Percentiles rank a stretch among this genome's conserved stretches.
Conservation (phyloP, 768 basidiomycete genomes). For the Rhizopogon rudus region DNA sequence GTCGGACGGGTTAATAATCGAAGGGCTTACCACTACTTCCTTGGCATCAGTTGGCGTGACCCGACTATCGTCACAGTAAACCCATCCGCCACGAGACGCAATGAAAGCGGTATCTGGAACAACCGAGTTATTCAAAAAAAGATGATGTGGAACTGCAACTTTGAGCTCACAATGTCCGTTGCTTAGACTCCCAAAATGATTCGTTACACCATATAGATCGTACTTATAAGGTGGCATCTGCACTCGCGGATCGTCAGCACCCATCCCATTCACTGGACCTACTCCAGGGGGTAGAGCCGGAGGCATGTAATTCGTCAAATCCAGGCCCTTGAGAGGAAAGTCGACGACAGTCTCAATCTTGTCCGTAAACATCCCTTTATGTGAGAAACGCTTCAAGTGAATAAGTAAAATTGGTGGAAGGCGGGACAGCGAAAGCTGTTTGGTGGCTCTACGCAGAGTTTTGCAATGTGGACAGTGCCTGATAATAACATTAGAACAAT, state of each 20-base stretch:
- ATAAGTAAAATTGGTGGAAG: conserved; percentile 91
- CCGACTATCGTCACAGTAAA: conserved; percentile 92
- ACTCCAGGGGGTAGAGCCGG: conserved; percentile 65
- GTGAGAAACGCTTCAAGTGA: conserved; percentile 89
- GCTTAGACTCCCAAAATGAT: conserved; percentile 91
- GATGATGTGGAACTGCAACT: not conserved
- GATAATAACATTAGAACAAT: not conserved
- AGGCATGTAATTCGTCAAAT: conserved; percentile 83
- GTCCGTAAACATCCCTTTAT: conserved; percentile 89
- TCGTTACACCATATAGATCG: conserved; percentile 93
- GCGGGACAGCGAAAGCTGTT: conserved; percentile 85
- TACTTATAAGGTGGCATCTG: conserved; percentile 90
- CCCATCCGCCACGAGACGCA: conserved; percentile 82
- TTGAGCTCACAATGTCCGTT: conserved; percentile 85
- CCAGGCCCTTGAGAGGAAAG: conserved; percentile 65
- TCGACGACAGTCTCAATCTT: conserved; percentile 95
- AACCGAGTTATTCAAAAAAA: not conserved
- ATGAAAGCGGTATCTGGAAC: conserved; percentile 86
- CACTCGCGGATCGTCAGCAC: conserved; percentile 63
- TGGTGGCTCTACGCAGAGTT: conserved; percentile 77
- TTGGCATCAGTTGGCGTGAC: conserved; percentile 67
- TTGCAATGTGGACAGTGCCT: conserved; percentile 98
- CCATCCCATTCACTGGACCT: conserved; percentile 35
- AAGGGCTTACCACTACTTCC: conserved; percentile 71
- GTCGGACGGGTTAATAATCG: not conserved